Base-by-base conservation (phyloP, 2,329 filamentous ascomycete species). In the Exophiala alcalophila region DNA sequence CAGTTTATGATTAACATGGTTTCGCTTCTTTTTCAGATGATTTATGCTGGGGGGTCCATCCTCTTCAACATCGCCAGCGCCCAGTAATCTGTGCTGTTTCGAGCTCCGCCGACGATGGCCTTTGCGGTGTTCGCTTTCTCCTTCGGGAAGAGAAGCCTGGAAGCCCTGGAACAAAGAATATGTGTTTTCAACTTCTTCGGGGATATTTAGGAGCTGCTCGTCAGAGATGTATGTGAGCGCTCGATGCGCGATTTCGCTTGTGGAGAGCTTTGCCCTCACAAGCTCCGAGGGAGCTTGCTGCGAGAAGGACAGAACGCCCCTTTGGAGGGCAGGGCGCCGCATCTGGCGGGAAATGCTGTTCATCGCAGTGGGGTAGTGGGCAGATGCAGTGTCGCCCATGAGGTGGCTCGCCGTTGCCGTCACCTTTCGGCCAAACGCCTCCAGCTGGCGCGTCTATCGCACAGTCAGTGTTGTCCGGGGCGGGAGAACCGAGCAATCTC, bases 101-200 rank as follows among this genome's bases (percentile, higher is more conserved):
- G 86, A 86, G 28, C 80, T 77, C 49, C 81, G 80, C 56, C 86
- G 78, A 38, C 82, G 70, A 53, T 77, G 78, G 55, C 80, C 78
- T 62, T 83, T 86, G 61, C 83, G 82, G 54, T 77, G 78, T 50
- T 83, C 78, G 39, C 60, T 65, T 40, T 70, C 71, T 33, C 73
- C 68, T 43, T 92, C 85, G 2, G 90, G 90, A 50, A 95, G 74
- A 52, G 82, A 90, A 33, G 91, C 92, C 68, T 94, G 83, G 65
- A 98, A 98, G 54, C 92, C 92, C 65, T 98, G 87, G 65, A 98
- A 97, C 30, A 98, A 74, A 27, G 90, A 96, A 69, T 94, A 98
- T 11, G 81, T 73, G 65, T 86, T 94, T 15, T 83, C 81, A n/a
- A n/a, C n/a, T 61, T 84, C 78, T 48, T 94, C 88, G 55, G 92